Conservation (phyloP, 179 eudicot genomes). For the Silene coronaria region DNA sequence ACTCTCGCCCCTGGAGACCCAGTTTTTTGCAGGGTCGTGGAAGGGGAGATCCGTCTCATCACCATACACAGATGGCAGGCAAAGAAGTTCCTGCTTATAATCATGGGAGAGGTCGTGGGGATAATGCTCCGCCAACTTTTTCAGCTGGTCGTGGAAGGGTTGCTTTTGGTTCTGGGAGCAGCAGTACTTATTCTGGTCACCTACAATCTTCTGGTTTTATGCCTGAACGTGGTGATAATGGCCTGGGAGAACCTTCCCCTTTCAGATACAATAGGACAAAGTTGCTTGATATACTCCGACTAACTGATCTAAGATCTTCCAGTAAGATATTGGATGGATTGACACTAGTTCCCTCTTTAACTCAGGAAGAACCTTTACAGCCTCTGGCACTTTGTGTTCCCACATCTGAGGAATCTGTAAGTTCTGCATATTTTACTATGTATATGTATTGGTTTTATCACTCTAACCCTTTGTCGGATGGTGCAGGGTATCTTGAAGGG, state of each 20-base stretch:
- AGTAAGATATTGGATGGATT: constrained; percentile 45
- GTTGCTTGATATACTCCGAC: constrained; percentile 69
- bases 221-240: constrained; percentile 52
- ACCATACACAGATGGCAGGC: constrained; percentile 42
- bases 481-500: constrained; percentile 67
- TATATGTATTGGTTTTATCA: constrained; percentile 3
- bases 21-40: constrained; percentile 60
- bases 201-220: constrained; percentile 31
- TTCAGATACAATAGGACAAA: constrained; percentile 66
- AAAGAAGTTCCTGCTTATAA: constrained; percentile 51
- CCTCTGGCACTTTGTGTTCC: constrained; percentile 81
- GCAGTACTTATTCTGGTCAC: constrained; percentile 26
- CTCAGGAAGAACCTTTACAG: constrained; percentile 67
- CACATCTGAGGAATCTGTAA: constrained; percentile 74
- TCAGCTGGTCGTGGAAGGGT: constrained; percentile 63
- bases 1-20: constrained; percentile 79
- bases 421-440: constrained; percentile 2
- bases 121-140: constrained; percentile 40
- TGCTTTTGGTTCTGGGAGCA: constrained; percentile 35
- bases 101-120: constrained; percentile 88
- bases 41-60: constrained; percentile 49
- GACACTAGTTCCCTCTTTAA: constrained; percentile 62
- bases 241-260: constrained; percentile 42
- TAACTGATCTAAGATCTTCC: constrained; percentile 44
- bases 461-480: constrained; percentile 23